Evolutionary conservation across 495 filamentous ascomycete species (phyloP).

Genomic region (Aspergillus incahuasiensis): DNA sequence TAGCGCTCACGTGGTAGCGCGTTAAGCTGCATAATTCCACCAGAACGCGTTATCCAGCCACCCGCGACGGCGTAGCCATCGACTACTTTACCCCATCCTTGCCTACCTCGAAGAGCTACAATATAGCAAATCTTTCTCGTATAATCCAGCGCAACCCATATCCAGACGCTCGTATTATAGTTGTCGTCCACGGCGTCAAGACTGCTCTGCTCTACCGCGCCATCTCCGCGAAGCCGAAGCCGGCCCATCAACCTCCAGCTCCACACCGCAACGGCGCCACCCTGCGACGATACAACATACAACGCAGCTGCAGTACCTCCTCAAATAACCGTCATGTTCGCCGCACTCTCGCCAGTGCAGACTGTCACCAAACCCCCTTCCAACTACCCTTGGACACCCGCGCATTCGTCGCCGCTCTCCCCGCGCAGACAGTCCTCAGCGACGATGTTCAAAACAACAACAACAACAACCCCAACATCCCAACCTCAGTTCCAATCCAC

Average conservation of each 20-base stretch:
- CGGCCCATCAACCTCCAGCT: neutral
- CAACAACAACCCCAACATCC: constrained; percentile 5
- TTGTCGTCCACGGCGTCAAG: too few relatives aligned
- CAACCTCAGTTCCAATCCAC: constrained; percentile 1
- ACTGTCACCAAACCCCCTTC: constrained; percentile 46
- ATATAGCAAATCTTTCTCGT: neutral
- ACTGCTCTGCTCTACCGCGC: neutral
- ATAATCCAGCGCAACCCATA: neutral
- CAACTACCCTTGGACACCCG: constrained; percentile 39
- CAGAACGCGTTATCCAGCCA: neutral
- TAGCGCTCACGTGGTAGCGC: constrained; percentile 15
- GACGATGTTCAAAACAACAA: neutral
- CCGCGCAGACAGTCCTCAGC: constrained; percentile 18
- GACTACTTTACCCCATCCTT: neutral
- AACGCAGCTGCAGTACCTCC: neutral
- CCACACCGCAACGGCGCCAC: neutral
- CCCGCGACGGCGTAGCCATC: neutral
- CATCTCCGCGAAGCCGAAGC: neutral
- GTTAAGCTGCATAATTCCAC: constrained; percentile 1
- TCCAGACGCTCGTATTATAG: too few relatives aligned
- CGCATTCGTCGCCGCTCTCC: constrained; percentile 50
- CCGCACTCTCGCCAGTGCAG: constrained; percentile 16
- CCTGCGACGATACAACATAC: neutral
- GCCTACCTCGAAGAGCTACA: neutral
- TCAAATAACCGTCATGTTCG: constrained; percentile 24